Evolutionary conservation across 169 alveolate genomes (phyloP).

Genomic region (Cryptosporidium felis): DNA sequence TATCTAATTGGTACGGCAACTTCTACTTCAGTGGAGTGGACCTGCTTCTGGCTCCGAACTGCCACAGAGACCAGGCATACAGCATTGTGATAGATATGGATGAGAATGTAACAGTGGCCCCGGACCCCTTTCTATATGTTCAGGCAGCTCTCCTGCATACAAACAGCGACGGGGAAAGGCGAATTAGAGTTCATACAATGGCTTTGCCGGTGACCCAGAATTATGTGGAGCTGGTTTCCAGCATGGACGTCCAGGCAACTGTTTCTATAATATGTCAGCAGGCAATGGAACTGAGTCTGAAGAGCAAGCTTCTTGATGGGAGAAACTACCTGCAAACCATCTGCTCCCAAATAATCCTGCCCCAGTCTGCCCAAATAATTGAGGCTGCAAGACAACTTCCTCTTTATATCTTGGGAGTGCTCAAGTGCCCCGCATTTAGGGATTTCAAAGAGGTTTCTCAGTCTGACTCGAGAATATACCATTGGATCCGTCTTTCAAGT

Average conservation of each 20-base stretch:
- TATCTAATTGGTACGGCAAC: conserved; percentile 92
- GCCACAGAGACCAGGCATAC: conserved; percentile 88
- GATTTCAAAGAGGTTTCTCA: conserved; percentile 81
- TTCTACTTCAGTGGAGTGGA: conserved; percentile 89
- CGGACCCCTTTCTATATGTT: conserved; percentile 87
- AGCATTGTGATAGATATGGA: conserved; percentile 87
- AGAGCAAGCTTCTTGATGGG: conserved; percentile 85
- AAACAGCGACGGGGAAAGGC: conserved; percentile 95
- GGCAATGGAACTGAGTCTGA: conserved; percentile 74
- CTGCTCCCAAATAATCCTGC: conserved; percentile 76
- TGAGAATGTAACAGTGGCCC: conserved; percentile 76
- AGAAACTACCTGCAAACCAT: conserved; percentile 80
- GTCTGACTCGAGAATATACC: conserved; percentile 81
- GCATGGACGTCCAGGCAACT: conserved; percentile 82
- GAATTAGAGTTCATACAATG: conserved; percentile 95
- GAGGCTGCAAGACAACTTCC: conserved; percentile 71
- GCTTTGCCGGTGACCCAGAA: conserved; percentile 92
- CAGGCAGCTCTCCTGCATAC: conserved; percentile 97
- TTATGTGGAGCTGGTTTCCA: conserved; percentile 77
- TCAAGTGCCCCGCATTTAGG: conserved; percentile 82
- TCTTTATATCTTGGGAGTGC: conserved; percentile 82
- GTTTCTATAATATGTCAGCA: conserved; percentile 78
- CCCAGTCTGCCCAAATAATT: conserved; percentile 69
- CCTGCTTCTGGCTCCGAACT: conserved; percentile 89
- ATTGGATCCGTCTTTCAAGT: conserved; percentile 80